Evolutionary conservation across 2,329 filamentous ascomycete species (phyloP), one percentile per base, ranked within the genome.

Genomic region (Ramularia collo-cygni): DNA sequence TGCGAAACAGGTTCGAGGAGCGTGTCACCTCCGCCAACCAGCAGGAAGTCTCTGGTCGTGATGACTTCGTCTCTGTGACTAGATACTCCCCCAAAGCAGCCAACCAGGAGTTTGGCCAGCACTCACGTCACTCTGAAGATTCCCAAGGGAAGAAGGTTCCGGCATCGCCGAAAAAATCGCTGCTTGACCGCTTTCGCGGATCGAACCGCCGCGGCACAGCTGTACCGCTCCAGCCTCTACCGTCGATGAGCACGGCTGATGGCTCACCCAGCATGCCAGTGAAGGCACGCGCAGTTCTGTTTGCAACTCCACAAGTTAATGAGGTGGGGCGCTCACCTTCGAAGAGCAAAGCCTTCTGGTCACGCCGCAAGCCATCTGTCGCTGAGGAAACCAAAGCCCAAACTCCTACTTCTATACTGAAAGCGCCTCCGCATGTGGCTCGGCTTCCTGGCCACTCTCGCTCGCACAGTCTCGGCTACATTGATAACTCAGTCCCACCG

Each of bases 221-320:
- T 10, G 21, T 24, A 24, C 21, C 21, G 21, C 6, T 35, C 21
- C 19, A 51, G 12, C 16, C 31, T 30, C 37, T 31, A 19, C 27
- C 30, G 19, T 19, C 31, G 35, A 30, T 40, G 15, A 26, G 33
- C n/a, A 37, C 24, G 3, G 37, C 21, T 10, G 36, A 32, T n/a
- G n/a, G n/a, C n/a, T n/a, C n/a, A n/a, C n/a, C n/a, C 13, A 40
- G 41, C 18, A 43, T 58, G 38, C 47, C 54, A 12, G 52, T 60
- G 8, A 64, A 64, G 37, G 61, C 61, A 9, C 53, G 59, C 27
- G 58, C 64, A 33, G 38, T 68, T 3, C 48, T 69, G 4, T 63
- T 63, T 4, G 52, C 53, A 9, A 46, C 48, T 8, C 43, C 54
- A n/a, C 42, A 45, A 8, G 48, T 42, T 28, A 36, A 31, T 21